phyloP scores from a whole-genome alignment of 257 asterid genomes.

The Anisodus tanguticus region DNA sequence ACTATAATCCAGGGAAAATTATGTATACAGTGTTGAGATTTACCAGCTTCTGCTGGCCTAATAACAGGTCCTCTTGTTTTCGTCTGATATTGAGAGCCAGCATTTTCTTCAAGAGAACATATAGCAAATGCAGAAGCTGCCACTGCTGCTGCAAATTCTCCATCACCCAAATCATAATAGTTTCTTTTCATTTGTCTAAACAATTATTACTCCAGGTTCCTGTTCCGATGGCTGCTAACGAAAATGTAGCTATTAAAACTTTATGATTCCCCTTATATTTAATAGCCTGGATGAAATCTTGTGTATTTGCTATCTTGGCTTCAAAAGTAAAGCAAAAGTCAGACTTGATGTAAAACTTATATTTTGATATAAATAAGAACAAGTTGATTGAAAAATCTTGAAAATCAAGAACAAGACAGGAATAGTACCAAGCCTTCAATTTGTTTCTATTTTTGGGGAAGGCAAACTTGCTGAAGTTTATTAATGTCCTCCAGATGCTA shows the following conservation, averaged over 20 bases:
- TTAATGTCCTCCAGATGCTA: not conserved
- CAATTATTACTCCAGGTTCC: not conserved
- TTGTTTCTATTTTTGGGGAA: not conserved
- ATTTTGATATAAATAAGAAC: not conserved
- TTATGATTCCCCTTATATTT: not conserved
- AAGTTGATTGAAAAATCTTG: not conserved
- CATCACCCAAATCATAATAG: slow-evolving; percentile 45
- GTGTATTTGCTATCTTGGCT: not conserved
- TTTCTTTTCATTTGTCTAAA: not conserved
- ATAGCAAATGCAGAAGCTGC: slow-evolving; percentile 75
- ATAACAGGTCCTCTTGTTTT: slow-evolving; percentile 42
- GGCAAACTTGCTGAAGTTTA: not conserved
- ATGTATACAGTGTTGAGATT: not conserved
- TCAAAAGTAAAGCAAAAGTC: not conserved
- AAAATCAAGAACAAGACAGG: slow-evolving; percentile 15
- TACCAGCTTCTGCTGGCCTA: slow-evolving; percentile 45
- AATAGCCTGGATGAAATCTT: not conserved
- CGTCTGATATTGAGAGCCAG: slow-evolving; percentile 28
- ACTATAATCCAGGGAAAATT: not conserved
- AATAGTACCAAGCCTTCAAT: not conserved
- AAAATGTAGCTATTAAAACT: not conserved
- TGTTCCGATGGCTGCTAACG: not conserved
- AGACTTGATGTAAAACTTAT: not conserved
- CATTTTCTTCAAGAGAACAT: slow-evolving; percentile 46
- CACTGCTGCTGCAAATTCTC: slow-evolving; percentile 55